Percentiles rank a stretch among this genome's conserved stretches.
These are phyloP conservation scores for Chrysoporthe cubensis DNA, from an alignment of 2,329 filamentous ascomycete species.

Conservation along the genomic window DNA sequence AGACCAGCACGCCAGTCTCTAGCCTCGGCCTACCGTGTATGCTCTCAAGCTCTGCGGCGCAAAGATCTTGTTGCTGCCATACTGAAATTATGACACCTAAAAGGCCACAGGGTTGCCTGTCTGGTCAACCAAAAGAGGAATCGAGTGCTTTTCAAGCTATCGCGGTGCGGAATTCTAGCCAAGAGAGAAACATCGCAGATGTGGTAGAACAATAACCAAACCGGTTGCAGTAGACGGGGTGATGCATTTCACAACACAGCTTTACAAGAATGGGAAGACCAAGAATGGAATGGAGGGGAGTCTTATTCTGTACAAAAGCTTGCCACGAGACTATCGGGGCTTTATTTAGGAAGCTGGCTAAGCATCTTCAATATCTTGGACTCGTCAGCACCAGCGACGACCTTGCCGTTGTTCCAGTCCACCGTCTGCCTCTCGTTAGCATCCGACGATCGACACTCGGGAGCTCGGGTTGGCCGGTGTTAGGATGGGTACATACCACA, in stretches of 20 bases:
- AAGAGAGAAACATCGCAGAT: background rate
- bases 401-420: constrained; percentile 92
- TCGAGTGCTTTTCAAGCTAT: background rate
- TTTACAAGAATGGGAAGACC: background rate
- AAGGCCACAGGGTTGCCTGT: background rate
- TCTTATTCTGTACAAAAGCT: constrained; percentile 22
- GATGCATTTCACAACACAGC: background rate
- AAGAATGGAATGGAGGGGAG: constrained; percentile 12
- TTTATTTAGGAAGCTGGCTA: constrained; percentile 50
- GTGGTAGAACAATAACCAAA: background rate
- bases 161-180: background rate
- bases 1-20: background rate
- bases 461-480: background rate
- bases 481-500: constrained; percentile 60
- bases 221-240: background rate
- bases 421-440: constrained; percentile 59
- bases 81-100: background rate
- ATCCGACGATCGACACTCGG: background rate
- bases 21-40: background rate
- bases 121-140: background rate
- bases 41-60: constrained; percentile 1
- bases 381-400: constrained; percentile 76
- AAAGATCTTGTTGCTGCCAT: background rate
- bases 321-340: background rate
- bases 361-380: constrained; percentile 88